Conservation (phyloP, 2,329 filamentous ascomycete species). For the Colletotrichum brevisporum region DNA sequence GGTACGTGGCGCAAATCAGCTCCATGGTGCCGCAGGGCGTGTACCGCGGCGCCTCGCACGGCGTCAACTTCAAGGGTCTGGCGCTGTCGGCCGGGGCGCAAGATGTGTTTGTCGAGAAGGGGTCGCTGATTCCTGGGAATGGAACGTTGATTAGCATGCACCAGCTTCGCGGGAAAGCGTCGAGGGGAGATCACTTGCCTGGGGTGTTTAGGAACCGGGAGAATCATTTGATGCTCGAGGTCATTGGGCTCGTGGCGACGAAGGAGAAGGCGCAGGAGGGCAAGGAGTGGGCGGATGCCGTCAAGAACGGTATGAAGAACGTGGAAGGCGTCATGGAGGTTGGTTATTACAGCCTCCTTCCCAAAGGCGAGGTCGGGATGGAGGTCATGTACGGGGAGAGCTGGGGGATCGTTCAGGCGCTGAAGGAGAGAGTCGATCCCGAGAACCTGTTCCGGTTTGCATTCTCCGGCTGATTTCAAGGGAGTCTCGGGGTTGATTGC, state of each 20-base stretch:
- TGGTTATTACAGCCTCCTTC: constrained; percentile 51
- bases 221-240: constrained; percentile 54
- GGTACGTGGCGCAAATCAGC: constrained; percentile 40
- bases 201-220: constrained; percentile 49
- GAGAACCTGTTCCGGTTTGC: constrained; percentile 30
- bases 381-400: constrained; percentile 49
- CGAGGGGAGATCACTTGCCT: constrained; percentile 40
- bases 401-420: constrained; percentile 33
- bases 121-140: constrained; percentile 42
- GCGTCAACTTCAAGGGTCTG: constrained; percentile 40
- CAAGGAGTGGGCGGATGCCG: constrained; percentile 47
- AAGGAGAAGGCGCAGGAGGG: constrained; percentile 44
- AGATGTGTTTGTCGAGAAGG: constrained; percentile 46
- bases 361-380: constrained; percentile 44
- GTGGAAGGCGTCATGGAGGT: constrained; percentile 47
- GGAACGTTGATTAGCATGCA: constrained; percentile 49
- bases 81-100: constrained; percentile 46
- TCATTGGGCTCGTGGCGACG: constrained; percentile 46
- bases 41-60: constrained; percentile 43
- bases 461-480: neutral
- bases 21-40: constrained; percentile 44
- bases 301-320: constrained; percentile 43
- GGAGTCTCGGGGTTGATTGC: neutral
- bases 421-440: constrained; percentile 35
- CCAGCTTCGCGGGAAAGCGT: constrained; percentile 43